Conservation (phyloP, 1,139 yeast genomes). For the Diutina neorugosa region DNA sequence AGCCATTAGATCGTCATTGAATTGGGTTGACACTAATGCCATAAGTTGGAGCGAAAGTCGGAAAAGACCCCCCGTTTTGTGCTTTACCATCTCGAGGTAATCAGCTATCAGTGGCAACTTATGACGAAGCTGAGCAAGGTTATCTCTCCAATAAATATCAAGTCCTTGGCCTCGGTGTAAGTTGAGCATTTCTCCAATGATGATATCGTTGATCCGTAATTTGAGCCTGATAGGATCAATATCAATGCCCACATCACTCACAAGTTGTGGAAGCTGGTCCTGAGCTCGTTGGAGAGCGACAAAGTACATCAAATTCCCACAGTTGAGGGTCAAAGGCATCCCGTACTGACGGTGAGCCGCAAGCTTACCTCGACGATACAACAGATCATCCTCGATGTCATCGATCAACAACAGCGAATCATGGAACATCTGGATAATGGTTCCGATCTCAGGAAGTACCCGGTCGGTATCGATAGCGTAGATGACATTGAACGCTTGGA, state of each 20-base stretch:
- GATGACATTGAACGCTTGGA: neutral
- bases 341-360: constrained; percentile 75
- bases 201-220: constrained; percentile 20
- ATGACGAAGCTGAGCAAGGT: constrained; percentile 12
- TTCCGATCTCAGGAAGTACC: constrained; percentile 7
- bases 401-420: constrained; percentile 58
- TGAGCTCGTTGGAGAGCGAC: constrained; percentile 45
- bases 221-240: neutral
- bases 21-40: constrained; percentile 18
- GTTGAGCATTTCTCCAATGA: constrained; percentile 62
- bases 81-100: constrained; percentile 69
- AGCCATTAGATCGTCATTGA: constrained; percentile 24
- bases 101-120: constrained; percentile 54
- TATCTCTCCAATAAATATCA: constrained; percentile 81
- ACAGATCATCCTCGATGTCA: constrained; percentile 76
- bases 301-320: constrained; percentile 76
- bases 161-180: constrained; percentile 84
- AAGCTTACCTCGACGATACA: constrained; percentile 59
- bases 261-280: constrained; percentile 10
- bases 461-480: constrained; percentile 4
- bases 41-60: constrained; percentile 59
- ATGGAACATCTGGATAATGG: constrained; percentile 46
- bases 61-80: constrained; percentile 84
- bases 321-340: constrained; percentile 64
- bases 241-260: constrained; percentile 5